These are phyloP conservation scores for Auricularia auricula-judae DNA, from an alignment of 768 basidiomycete genomes.

Conservation along the genomic window DNA sequence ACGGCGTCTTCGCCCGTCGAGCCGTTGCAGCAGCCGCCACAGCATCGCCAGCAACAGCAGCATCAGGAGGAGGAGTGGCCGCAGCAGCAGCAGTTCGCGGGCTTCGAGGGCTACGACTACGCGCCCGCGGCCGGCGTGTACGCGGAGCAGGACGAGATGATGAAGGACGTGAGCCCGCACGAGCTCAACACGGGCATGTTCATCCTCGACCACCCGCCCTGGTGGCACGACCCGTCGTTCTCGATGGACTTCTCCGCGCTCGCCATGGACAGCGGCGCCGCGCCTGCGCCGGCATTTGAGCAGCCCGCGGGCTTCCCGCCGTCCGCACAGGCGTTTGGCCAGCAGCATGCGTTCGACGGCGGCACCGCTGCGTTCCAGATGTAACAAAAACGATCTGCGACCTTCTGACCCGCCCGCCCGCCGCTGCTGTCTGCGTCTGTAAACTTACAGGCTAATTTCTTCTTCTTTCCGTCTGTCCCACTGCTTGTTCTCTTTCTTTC, in stretches of 20 bases:
- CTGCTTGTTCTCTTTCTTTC: too few species aligned
- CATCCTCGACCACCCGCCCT: neutral
- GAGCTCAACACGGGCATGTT: conserved; percentile 1
- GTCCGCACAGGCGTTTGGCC: too few species aligned
- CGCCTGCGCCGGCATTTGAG: neutral
- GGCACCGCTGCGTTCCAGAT: too few species aligned
- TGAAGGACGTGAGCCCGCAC: neutral
- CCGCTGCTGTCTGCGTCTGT: too few species aligned
- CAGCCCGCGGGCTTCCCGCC: neutral
- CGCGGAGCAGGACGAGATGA: neutral
- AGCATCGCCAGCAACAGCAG: too few species aligned
- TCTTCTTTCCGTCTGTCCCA: too few species aligned
- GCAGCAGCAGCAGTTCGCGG: neutral
- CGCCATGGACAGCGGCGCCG: neutral
- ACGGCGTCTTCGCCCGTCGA: neutral
- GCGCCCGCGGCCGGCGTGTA: neutral
- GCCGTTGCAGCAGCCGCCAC: too few species aligned
- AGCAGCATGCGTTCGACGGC: too few species aligned
- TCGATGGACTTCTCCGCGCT: neutral
- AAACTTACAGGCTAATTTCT: too few species aligned
- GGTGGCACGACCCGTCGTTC: neutral
- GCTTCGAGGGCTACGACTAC: neutral
- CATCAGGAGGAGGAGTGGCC: neutral
- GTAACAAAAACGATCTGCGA: too few species aligned
- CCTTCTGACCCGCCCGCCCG: too few species aligned